These are phyloP conservation scores for Aspergillus niger DNA, from an alignment of 2,329 filamentous ascomycete genomes.

Conservation along the genomic window DNA sequence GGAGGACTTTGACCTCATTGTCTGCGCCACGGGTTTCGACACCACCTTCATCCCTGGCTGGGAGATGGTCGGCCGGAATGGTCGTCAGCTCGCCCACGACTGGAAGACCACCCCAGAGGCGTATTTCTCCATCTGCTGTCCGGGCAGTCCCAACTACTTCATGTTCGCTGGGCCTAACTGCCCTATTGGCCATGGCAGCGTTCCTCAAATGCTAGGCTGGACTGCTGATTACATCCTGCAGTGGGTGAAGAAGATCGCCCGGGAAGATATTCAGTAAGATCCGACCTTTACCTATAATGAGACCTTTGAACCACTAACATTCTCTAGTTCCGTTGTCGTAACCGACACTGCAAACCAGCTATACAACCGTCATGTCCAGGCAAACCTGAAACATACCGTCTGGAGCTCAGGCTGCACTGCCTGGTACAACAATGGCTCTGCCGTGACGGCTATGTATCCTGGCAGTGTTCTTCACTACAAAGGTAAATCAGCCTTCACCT, in stretches of 20 bases:
- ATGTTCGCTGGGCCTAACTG: slow-evolving; percentile 29
- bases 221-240: slow-evolving; percentile 29
- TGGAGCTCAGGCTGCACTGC: slow-evolving; percentile 31
- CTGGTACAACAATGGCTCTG: slow-evolving; percentile 28
- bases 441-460: slow-evolving; percentile 28
- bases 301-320: not conserved
- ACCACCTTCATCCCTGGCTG: slow-evolving; percentile 41
- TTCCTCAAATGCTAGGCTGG: slow-evolving; percentile 19
- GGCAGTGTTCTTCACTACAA: slow-evolving; percentile 29
- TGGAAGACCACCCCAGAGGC: slow-evolving; percentile 26
- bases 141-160: slow-evolving; percentile 33
- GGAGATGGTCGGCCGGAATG: slow-evolving; percentile 34
- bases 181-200: slow-evolving; percentile 27
- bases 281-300: not conserved
- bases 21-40: slow-evolving; percentile 48
- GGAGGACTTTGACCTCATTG: slow-evolving; percentile 31
- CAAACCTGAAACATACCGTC: slow-evolving; percentile 26
- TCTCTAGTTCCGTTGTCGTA: slow-evolving; percentile 16
- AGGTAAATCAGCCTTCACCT: slow-evolving; percentile 5
- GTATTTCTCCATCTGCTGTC: slow-evolving; percentile 28
- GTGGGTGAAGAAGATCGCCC: slow-evolving; percentile 30
- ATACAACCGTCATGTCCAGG: slow-evolving; percentile 26
- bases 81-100: slow-evolving; percentile 21
- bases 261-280: slow-evolving; percentile 20
- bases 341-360: slow-evolving; percentile 20